Evolutionary conservation across 164 flowering plant genomes (phyloP).

Genomic region (Vitis rotundifolia): DNA sequence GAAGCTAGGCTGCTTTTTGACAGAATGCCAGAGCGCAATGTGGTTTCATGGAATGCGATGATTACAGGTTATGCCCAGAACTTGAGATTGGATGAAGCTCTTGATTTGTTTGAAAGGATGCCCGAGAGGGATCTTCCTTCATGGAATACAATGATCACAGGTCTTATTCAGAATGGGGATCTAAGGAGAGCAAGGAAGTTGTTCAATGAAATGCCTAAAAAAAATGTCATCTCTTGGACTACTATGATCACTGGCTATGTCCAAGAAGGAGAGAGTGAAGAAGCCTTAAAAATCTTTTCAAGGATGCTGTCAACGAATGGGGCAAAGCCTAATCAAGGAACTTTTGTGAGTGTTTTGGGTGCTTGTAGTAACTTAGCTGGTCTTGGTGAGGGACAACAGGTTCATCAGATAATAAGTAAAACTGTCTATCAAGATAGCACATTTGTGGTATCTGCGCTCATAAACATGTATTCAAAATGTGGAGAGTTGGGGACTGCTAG

Average conservation of each 20-base stretch:
- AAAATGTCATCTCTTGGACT: constrained; percentile 40
- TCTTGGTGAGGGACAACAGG: constrained; percentile 39
- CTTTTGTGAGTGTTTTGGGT: constrained; percentile 31
- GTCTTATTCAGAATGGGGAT: constrained; percentile 33
- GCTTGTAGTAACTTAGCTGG: constrained; percentile 43
- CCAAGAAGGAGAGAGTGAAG: constrained; percentile 29
- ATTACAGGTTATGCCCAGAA: constrained; percentile 36
- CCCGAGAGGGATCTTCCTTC: constrained; percentile 30
- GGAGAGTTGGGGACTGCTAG: constrained; percentile 32
- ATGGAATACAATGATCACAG: constrained; percentile 41
- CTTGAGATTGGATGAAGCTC: constrained; percentile 30
- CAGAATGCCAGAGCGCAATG: constrained; percentile 32
- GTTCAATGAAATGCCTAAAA: constrained; percentile 24
- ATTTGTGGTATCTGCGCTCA: constrained; percentile 32
- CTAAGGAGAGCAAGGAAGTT: constrained; percentile 19
- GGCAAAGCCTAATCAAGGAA: constrained; percentile 33
- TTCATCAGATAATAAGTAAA: constrained; percentile 34
- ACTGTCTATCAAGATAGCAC: constrained; percentile 17
- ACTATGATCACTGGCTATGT: constrained; percentile 33
- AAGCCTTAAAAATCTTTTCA: constrained; percentile 28
- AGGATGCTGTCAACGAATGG: constrained; percentile 18
- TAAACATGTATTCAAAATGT: constrained; percentile 44
- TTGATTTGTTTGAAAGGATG: constrained; percentile 33
- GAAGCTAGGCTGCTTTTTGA: constrained; percentile 35
- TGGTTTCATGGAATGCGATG: constrained; percentile 42